Conservation (phyloP, 108 stramenopile genomes). For the Fragilariopsis cylindrus region DNA sequence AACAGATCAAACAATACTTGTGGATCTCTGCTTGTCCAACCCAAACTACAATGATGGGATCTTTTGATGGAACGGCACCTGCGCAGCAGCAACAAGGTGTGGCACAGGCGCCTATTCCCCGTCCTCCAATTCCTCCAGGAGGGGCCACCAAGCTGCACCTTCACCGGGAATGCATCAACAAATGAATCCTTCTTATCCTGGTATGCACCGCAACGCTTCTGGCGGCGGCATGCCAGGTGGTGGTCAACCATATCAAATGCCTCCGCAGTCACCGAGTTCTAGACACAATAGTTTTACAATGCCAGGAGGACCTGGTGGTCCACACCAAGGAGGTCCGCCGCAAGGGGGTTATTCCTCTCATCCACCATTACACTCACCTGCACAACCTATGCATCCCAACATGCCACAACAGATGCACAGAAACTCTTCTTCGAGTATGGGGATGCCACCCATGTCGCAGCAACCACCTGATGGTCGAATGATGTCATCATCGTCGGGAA, state of each 20-base stretch:
- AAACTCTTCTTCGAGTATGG: conserved; percentile 42
- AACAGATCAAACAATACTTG: too few relatives aligned
- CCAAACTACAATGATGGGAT: background rate
- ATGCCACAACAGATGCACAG: conserved; percentile 52
- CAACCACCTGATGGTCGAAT: conserved; percentile 33
- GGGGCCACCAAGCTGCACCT: conserved; percentile 26
- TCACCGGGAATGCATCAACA: conserved; percentile 52
- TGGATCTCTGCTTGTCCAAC: too few relatives aligned
- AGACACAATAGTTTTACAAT: conserved; percentile 39
- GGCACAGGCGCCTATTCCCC: conserved; percentile 33
- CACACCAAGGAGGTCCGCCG: conserved; percentile 26
- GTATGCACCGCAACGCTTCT: conserved; percentile 34
- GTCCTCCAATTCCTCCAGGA: conserved; percentile 61
- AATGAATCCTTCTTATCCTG: conserved; percentile 43
- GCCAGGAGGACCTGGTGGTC: conserved; percentile 20
- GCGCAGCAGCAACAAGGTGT: conserved; percentile 52
- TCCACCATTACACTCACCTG: conserved; percentile 47
- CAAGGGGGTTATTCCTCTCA: conserved; percentile 36
- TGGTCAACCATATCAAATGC: conserved; percentile 40
- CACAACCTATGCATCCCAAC: conserved; percentile 47
- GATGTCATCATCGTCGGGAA: conserved; percentile 29
- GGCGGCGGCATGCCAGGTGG: conserved; percentile 35
- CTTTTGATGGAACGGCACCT: conserved; percentile 56
- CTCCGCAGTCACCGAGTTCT: conserved; percentile 38
- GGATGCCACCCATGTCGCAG: conserved; percentile 38